Evolutionary conservation across 495 filamentous ascomycete species (phyloP).

Genomic region (Aspergillus sclerotiicarbonarius): DNA sequence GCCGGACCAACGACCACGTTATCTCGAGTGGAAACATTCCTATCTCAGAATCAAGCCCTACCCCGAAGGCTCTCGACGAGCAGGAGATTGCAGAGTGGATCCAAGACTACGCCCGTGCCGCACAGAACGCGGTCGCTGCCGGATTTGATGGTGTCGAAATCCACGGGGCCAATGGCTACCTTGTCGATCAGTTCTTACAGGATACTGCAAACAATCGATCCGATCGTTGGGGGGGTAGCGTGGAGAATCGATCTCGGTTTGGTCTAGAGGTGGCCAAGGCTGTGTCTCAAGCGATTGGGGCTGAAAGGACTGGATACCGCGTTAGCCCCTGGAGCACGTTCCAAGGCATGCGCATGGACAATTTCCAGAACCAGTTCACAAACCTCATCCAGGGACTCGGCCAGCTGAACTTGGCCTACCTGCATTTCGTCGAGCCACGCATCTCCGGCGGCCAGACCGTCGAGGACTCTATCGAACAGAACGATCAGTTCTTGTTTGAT

Average conservation of each 20-base stretch:
- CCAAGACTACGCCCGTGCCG: slow-evolving; percentile 54
- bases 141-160: slow-evolving; percentile 78
- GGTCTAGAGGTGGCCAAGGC: slow-evolving; percentile 60
- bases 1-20: slow-evolving; percentile 20
- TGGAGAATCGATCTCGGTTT: slow-evolving; percentile 68
- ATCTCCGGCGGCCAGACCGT: slow-evolving; percentile 36
- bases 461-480: slow-evolving; percentile 33
- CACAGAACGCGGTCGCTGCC: slow-evolving; percentile 60
- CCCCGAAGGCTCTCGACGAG: slow-evolving; percentile 20
- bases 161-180: slow-evolving; percentile 71
- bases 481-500: slow-evolving; percentile 45
- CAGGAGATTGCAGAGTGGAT: slow-evolving; percentile 55
- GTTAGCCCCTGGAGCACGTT: slow-evolving; percentile 63
- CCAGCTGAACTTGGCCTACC: slow-evolving; percentile 57
- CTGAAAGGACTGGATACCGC: slow-evolving; percentile 59
- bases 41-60: slow-evolving; percentile 33
- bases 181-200: slow-evolving; percentile 72
- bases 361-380: slow-evolving; percentile 61
- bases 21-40: not conserved
- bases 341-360: slow-evolving; percentile 66
- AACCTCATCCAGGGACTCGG: slow-evolving; percentile 52
- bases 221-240: slow-evolving; percentile 65
- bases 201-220: slow-evolving; percentile 60
- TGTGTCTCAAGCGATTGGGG: slow-evolving; percentile 62
- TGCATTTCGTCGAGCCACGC: slow-evolving; percentile 63